Evolutionary conservation across 163 green algal species (phyloP).

Genomic region (Scenedesmus sp.): DNA sequence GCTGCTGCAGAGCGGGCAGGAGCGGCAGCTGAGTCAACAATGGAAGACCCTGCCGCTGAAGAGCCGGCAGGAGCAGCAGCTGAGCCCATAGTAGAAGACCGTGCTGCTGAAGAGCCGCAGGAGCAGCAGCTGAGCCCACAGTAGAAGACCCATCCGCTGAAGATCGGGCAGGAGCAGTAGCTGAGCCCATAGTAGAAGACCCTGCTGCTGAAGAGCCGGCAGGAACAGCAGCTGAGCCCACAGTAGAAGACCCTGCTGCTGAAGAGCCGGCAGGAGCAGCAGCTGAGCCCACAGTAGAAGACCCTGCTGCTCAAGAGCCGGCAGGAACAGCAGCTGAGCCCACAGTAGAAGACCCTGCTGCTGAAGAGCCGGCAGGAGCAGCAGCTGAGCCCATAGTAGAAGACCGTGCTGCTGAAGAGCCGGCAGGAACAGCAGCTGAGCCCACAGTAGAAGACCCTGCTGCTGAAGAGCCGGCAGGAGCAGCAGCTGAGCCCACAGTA

Average conservation of each 20-base stretch:
- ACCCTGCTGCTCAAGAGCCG: constrained; percentile 25
- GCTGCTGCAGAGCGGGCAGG: background rate
- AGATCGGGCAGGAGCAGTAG: background rate
- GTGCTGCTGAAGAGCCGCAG: background rate
- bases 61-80: background rate
- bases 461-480: background rate
- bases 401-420: background rate
- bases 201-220: background rate
- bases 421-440: background rate
- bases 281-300: background rate
- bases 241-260: too few species aligned
- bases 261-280: background rate
- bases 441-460: background rate
- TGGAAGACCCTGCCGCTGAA: too few species aligned
- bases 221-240: background rate
- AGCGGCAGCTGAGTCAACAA: background rate
- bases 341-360: background rate
- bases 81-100: too few species aligned
- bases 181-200: too few species aligned
- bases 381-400: background rate
- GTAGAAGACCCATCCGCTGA: background rate
- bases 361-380: background rate
- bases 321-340: background rate
- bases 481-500: too few species aligned
- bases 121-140: background rate